phyloP scores from a whole-genome alignment of 768 basidiomycete genomes.

The Kwoniella bestiolae region DNA sequence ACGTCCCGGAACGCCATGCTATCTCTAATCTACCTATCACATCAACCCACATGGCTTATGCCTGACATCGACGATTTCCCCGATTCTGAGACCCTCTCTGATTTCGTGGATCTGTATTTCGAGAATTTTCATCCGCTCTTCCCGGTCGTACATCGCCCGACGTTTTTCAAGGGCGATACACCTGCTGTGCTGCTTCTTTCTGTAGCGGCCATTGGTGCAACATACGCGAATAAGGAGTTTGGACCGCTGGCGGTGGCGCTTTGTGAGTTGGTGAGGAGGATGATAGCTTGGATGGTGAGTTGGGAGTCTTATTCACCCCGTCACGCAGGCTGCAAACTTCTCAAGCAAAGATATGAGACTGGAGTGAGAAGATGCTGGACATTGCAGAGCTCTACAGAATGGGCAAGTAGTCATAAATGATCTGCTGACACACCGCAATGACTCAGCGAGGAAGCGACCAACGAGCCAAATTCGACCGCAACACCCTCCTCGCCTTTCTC shows the following conservation, averaged over 20 bases:
- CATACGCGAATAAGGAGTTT: constrained; percentile 46
- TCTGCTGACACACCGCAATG: too few relatives aligned
- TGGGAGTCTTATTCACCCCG: too few relatives aligned
- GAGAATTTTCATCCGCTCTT: constrained; percentile 48
- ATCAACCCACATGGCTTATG: constrained; percentile 45
- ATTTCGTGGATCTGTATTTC: constrained; percentile 51
- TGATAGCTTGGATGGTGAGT: constrained; percentile 51
- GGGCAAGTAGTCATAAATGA: too few relatives aligned
- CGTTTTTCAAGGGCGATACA: constrained; percentile 31
- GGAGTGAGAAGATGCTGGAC: too few relatives aligned
- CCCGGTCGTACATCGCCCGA: constrained; percentile 45
- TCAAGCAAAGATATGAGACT: too few relatives aligned
- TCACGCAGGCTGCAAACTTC: too few relatives aligned
- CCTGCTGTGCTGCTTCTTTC: constrained; percentile 42
- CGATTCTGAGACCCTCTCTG: constrained; percentile 43
- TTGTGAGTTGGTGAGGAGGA: constrained; percentile 46
- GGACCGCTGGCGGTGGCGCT: constrained; percentile 47
- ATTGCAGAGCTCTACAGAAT: too few relatives aligned
- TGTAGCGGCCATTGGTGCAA: constrained; percentile 45
- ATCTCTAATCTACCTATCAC: constrained; percentile 47
- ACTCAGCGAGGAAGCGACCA: constrained; percentile 50
- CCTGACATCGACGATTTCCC: constrained; percentile 51
- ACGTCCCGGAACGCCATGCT: constrained; percentile 49
- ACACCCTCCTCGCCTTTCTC: constrained; percentile 37
- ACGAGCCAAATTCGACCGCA: constrained; percentile 46